A percentile compares a stretch with the other conserved stretches of the same genome.
Evolutionary conservation across 1,139 yeast genomes (phyloP).

Genomic region (Blastobotrys serpentis): DNA sequence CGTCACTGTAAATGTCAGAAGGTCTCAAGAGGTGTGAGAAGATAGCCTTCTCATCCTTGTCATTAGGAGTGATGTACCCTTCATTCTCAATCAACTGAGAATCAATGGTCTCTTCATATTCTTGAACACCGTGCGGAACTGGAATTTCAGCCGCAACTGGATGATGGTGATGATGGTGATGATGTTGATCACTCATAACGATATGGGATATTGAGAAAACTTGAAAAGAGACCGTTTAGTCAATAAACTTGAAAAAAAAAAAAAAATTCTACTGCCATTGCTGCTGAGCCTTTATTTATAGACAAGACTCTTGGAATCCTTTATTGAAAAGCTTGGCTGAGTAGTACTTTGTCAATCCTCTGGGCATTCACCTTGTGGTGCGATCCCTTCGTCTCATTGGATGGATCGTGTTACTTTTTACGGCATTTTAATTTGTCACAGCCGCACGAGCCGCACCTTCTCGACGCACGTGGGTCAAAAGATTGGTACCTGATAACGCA

Average conservation of each 20-base stretch:
- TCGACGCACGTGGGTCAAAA: neutral
- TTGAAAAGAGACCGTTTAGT: no score
- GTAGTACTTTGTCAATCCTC: neutral
- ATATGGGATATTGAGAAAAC: no score
- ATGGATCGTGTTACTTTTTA: neutral
- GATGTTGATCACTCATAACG: conserved; percentile 10
- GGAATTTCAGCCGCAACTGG: conserved; percentile 39
- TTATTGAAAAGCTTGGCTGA: neutral
- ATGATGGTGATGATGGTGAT: conserved; percentile 29
- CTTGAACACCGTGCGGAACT: conserved; percentile 40
- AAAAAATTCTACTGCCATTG: no score
- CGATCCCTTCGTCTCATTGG: neutral
- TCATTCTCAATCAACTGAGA: conserved; percentile 31
- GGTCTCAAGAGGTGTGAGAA: conserved; percentile 38
- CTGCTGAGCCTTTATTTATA: no score
- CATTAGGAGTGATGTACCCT: conserved; percentile 27
- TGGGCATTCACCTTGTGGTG: conserved; percentile 3
- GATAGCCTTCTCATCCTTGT: conserved; percentile 37
- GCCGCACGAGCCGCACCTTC: conserved; percentile 8
- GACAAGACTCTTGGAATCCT: no score
- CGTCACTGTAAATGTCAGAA: conserved; percentile 33
- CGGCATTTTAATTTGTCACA: neutral
- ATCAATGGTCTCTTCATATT: conserved; percentile 36
- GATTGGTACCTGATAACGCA: neutral
- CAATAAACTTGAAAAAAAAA: conserved; percentile 3